Evolutionary conservation across 768 basidiomycete species (phyloP), one percentile per base, ranked within the genome.

Genomic region (Gyrodon lividus): DNA sequence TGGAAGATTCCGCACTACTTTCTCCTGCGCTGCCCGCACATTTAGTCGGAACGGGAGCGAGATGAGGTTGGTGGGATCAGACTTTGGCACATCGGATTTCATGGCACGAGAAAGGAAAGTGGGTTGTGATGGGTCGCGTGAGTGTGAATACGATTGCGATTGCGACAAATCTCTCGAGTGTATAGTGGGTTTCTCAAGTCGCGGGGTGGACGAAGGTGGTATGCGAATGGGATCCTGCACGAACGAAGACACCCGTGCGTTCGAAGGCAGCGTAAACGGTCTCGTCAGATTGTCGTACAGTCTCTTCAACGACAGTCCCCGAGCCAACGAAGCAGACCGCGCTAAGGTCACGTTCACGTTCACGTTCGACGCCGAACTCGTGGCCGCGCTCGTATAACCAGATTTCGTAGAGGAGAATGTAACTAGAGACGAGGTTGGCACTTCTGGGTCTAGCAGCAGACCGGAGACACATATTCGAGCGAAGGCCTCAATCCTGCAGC

Each of bases 381-480:
- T 52, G 10, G 74, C 65, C 43, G 61, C 60, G n/a, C 62, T 61
- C 14, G 60, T 31, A n/a, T 50, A 53, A n/a, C 48, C 40, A 22
- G 50, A 42, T 13, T 56, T 60, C 26, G 72, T 40, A 23, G 74
- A 67, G 8, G 71, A 65, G 3, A 74, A 66, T 31, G 72, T 68
- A 60, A 83, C 81, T 5, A 81, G 59, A 26, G 77, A 61, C 44
- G 76, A 77, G 47, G 80, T 68, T 37, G 79, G 77, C 6, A 87
- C 70, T 55, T 90, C 87, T 13, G 91, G 92, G 66, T 95, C 93
- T 43, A 97, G 77, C 16, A 98, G 65, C 55, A 98, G 80, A 20
- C 96, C 96, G 22, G 88, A 90, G 26, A 93, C 87, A 61, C 91
- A 82, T 63, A 95, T 94, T 22, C 95, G 86, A 38, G 91, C 91